Evolutionary conservation across 108 stramenopile species (phyloP), one percentile per base, ranked within the genome.

Genomic region (Phaeodactylum tricornutum): DNA sequence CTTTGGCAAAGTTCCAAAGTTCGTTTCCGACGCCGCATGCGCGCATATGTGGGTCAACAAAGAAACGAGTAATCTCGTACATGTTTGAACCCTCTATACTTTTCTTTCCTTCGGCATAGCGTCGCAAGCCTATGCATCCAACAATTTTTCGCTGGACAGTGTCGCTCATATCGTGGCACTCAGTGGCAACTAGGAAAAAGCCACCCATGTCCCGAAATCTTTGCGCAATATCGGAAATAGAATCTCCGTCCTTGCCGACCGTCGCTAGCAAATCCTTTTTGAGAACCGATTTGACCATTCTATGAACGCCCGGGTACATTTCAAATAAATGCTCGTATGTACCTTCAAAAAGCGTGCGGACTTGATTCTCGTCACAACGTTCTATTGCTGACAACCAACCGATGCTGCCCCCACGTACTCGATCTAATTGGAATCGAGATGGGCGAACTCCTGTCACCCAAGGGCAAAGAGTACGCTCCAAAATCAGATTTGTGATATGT

Each of bases 221-320:
- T 26, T 51, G 17, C 21, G 43, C 26, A 35, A 74, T 71, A 12
- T 27, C 42, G 11, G 62, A 72, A 11, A 8, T 12, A 34, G 37
- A 5, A 0, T 24, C 1, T 17, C 19, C 20, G 23, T 33, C 43
- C 26, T 24, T 20, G 12, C 29, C 34, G 21, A 12, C 17, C 27
- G 64, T 40, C 12, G 16, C 12, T 9, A 58, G 43, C 6, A 88
- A 50, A 55, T 88, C 86, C 8, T 46, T 50, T 25, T 72, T 74
- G 57, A 88, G 34, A 21, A 75, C 71, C 0, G 63, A 54, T 44
- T 67, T 72, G 30, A 84, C 81, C 72, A 84, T 62, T 59, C 77
- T 84, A 23, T 56, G 57, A 39, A 88, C 60, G 15, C 77, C 73
- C 21, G 81, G 77, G 53, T 76, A 71, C 38, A 59, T 12, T 11